Percentiles rank a stretch among this genome's conserved stretches.
Evolutionary conservation across 1,284 basidiomycete genomes (phyloP).

Genomic region (Puccinia hordei): DNA sequence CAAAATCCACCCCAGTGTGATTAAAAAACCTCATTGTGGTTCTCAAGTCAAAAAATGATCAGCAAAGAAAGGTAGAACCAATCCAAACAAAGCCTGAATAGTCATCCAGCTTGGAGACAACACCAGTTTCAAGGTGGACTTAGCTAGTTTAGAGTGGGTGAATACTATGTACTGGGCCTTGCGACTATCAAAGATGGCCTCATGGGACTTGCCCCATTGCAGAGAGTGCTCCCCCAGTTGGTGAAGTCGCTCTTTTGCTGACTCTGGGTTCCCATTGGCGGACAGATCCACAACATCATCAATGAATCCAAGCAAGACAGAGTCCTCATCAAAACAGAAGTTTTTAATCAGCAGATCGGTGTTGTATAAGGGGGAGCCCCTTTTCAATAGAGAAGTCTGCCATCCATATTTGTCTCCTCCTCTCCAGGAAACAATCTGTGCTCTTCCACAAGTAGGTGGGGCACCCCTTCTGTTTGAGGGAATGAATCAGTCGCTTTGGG

Average conservation of each 20-base stretch:
- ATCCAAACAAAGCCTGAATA: no score
- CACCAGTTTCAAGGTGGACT: no score
- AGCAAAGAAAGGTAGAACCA: no score
- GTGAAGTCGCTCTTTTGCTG: not conserved
- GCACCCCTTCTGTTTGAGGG: slow-evolving; percentile 8
- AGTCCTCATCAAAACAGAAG: not conserved
- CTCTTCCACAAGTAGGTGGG: slow-evolving; percentile 10
- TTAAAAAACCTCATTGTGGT: no score
- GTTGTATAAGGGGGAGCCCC: slow-evolving; percentile 39
- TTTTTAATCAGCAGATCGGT: slow-evolving; percentile 3
- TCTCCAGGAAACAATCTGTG: not conserved
- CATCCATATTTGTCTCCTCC: not conserved
- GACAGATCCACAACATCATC: slow-evolving; percentile 25
- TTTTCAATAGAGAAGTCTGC: not conserved
- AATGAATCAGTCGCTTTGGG: not conserved
- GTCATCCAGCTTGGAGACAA: no score
- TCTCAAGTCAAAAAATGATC: no score
- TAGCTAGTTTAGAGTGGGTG: not conserved
- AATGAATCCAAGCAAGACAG: slow-evolving; percentile 19
- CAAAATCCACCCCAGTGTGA: no score
- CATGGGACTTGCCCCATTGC: slow-evolving; percentile 12
- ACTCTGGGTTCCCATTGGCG: not conserved
- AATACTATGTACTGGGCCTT: slow-evolving; percentile 29
- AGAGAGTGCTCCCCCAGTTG: not conserved
- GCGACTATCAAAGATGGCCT: slow-evolving; percentile 13